Evolutionary conservation across 1,284 basidiomycete species (phyloP).

Genomic region (Ganoderma sp.): DNA sequence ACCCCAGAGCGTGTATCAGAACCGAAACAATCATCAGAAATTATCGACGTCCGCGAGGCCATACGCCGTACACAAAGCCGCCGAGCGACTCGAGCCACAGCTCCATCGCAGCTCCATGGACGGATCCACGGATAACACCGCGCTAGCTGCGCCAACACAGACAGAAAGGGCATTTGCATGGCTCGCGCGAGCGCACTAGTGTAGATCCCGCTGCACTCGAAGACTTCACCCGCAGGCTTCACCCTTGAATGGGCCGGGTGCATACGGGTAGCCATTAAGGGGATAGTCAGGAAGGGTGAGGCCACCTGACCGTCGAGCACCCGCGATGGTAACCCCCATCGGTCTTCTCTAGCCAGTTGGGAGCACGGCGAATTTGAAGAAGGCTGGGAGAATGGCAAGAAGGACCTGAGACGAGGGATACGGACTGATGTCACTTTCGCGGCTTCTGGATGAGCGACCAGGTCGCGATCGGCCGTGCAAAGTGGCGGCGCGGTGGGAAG

Average conservation of each 20-base stretch:
- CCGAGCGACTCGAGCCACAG: neutral
- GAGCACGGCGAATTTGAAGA: neutral
- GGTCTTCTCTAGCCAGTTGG: neutral
- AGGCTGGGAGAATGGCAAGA: neutral
- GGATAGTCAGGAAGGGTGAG: neutral
- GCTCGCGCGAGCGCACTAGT: neutral
- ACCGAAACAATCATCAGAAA: neutral
- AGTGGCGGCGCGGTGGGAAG: neutral
- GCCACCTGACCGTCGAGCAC: slow-evolving; percentile 1
- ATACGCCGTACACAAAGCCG: neutral
- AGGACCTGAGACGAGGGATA: neutral
- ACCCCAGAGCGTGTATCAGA: neutral
- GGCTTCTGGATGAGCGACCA: neutral
- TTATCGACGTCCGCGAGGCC: neutral
- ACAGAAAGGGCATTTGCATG: neutral
- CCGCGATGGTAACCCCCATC: neutral
- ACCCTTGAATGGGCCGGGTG: neutral
- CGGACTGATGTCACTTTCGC: neutral
- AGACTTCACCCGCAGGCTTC: neutral
- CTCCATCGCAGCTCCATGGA: neutral
- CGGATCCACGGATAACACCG: neutral
- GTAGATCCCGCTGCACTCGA: neutral
- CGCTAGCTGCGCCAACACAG: neutral
- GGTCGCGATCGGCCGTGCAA: neutral
- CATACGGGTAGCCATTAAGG: slow-evolving; percentile 3